These are phyloP conservation scores for Thelephora ganbajun DNA, from an alignment of 768 basidiomycete genomes.

Conservation along the genomic window DNA sequence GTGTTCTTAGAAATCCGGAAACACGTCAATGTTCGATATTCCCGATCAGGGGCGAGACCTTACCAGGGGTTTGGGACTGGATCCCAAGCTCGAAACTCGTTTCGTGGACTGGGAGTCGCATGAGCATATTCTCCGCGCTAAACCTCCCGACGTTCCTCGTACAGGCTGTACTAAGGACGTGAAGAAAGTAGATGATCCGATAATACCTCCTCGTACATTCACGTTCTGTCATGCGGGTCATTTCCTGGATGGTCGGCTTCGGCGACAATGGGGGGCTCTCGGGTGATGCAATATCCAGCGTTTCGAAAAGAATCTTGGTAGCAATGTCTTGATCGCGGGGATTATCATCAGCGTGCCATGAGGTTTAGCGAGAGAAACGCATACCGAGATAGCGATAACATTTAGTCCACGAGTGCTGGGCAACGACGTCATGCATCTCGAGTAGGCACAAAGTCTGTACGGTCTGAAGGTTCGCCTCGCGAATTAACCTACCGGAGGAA, in stretches of 20 bases:
- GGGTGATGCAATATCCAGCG: no score
- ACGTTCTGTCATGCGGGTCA: constrained; percentile 25
- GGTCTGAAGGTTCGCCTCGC: constrained; percentile 51
- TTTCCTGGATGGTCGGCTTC: no score
- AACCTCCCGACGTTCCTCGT: constrained; percentile 22
- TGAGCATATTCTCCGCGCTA: constrained; percentile 10
- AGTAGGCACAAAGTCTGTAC: constrained; percentile 68
- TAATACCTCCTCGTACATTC: constrained; percentile 74
- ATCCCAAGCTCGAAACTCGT: constrained; percentile 55
- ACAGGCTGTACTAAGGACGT: constrained; percentile 29
- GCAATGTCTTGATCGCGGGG: constrained; percentile 29
- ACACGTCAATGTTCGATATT: no score
- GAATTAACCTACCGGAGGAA: constrained; percentile 43
- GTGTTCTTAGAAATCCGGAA: constrained; percentile 36
- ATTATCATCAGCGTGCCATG: constrained; percentile 1
- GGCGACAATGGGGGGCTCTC: no score
- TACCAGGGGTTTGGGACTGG: constrained; percentile 4
- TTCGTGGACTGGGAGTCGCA: constrained; percentile 65
- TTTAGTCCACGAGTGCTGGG: constrained; percentile 17
- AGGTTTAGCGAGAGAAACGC: constrained; percentile 3
- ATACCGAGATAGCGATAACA: constrained; percentile 33
- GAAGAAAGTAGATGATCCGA: constrained; percentile 61
- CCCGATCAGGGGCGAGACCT: background rate
- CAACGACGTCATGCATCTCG: constrained; percentile 38
- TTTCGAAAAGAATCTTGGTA: no score